Base-by-base conservation (phyloP, 2,329 filamentous ascomycete species). In the Paraphoma sp. region DNA sequence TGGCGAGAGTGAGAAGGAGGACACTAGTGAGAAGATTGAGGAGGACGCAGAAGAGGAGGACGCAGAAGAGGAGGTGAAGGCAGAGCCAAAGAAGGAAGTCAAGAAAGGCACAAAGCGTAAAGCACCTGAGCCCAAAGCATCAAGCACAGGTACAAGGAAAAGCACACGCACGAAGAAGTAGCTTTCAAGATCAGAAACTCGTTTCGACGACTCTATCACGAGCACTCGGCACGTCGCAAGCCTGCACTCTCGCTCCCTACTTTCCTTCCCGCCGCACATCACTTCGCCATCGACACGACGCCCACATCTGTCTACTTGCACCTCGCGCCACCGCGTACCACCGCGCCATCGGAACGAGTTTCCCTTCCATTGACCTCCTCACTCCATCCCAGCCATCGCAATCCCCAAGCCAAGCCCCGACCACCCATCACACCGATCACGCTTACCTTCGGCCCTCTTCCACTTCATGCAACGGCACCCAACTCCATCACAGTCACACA, bases 71-170 rank as follows among this genome's bases (percentile, higher is more conserved):
- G 31, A 14, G 6, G 30, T n/a, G 23, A 2, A 47, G 10, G 49
- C 12, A 11, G 48, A 54, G 45, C 51, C 17, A 8, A 64, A 60
- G 54, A 63, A 59, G 41, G 57, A 51, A 40, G 51, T n/a, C 7
- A 64, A 60, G 51, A 64, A 59, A 38, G 59, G 65, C 5, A 60
- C 53, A 14, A 74, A 74, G 56, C 54, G 68, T 36, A 74, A 73
- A 53, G 64, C 48, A 5, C 47, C 46, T 17, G 61, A 63, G 4
- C 17, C 36, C 14, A 64, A 60, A 16, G 11, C 52, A 12, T 49
- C 56, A 16, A 18, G 42, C 14, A 67, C 69, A 43, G 69, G 64
- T 8, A 50, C 61, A n/a, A 55, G 70, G 30, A 69, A 68, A 31
- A 75, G 72, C 33, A 65, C 49, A 18, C 58, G 70, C n/a, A 64